Evolutionary conservation across 2,329 filamentous ascomycete genomes (phyloP), one percentile per base, ranked within the genome.

Genomic region (Fusarium guadeloupense): DNA sequence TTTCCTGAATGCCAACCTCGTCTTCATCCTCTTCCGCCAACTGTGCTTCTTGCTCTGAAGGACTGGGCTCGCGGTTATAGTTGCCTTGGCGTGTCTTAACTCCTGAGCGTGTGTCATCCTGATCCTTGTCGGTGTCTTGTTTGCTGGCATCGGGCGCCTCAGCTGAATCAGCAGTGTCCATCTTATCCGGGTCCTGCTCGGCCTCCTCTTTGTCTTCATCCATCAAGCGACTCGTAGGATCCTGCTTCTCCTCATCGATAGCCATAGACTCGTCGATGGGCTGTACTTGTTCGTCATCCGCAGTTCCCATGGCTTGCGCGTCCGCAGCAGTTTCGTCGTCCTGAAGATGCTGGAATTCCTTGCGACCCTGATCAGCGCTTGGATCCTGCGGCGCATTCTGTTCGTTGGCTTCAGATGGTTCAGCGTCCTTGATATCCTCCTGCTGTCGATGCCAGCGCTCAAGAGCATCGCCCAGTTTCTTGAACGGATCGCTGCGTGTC

Each of bases 361-460:
- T 86, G 71, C 89, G 83, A 9, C 85, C 82, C 81, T 92, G 80
- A 17, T 82, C 76, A 12, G 83, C 78, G 40, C 86, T 82, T 17
- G 75, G 75, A 34, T 81, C 76, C 47, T 87, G 77, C 31, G 83
- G 78, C 43, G 85, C 77, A 3, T 70, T 62, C 38, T 67, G 56
- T 13, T 69, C 64, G 13, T 65, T 59, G 14, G 68, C 65, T 12
- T 77, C 72, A 48, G 86, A 80, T 3, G 84, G 78, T 16, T 72
- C 69, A 6, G 76, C 72, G 54, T 89, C 83, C 72, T 85, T 80
- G 67, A 99, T 98, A 59, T 97, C 90, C 40, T 86, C 86, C 69
- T 96, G 91, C 71, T 93, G 91, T 54, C 91, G 86, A 75, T 98
- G 93, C 92, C 93, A 99, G 68, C 89, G 87, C 74, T 98, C 93